phyloP scores from a whole-genome alignment of 306 rosid species.

The Prunus kanzakura region DNA sequence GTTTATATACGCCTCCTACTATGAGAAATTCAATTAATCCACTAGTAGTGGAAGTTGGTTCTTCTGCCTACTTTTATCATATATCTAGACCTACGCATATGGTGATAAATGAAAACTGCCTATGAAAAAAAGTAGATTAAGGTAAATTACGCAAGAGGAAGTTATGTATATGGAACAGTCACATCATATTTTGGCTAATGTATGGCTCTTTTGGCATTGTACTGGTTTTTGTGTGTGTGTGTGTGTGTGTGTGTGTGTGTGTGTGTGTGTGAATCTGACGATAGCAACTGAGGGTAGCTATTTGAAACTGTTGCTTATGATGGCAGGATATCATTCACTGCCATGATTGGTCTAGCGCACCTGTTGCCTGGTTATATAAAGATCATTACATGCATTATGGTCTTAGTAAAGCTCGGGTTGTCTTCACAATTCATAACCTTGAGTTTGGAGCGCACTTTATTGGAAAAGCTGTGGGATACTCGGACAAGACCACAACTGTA shows the following conservation, averaged over 20 bases:
- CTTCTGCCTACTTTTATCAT: not conserved
- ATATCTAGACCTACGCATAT: not conserved
- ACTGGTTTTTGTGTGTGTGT: not conserved
- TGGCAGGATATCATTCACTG: conserved; percentile 95
- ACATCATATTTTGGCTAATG: not conserved
- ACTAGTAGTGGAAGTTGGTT: not conserved
- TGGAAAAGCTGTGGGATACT: conserved; percentile 60
- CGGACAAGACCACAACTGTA: conserved; percentile 96
- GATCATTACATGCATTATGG: conserved; percentile 78
- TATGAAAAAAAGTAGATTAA: not conserved
- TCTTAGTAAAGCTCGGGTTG: conserved; percentile 73
- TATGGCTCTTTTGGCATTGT: not conserved
- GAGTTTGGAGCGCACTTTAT: conserved; percentile 79
- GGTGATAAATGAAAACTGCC: not conserved
- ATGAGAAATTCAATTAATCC: not conserved
- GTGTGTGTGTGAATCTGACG: not conserved
- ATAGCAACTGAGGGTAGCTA: conserved; percentile 18
- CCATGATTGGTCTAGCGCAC: conserved; percentile 99
- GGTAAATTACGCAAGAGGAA: not conserved
- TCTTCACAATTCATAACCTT: conserved; percentile 97
- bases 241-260: not conserved
- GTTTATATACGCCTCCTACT: not conserved
- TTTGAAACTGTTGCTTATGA: conserved; percentile 28
- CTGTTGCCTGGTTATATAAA: conserved; percentile 94
- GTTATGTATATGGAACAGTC: not conserved